A percentile compares a stretch with the other conserved stretches of the same genome.
Conservation (phyloP, 495 filamentous ascomycete species). For the Lophiotrema nucula region DNA sequence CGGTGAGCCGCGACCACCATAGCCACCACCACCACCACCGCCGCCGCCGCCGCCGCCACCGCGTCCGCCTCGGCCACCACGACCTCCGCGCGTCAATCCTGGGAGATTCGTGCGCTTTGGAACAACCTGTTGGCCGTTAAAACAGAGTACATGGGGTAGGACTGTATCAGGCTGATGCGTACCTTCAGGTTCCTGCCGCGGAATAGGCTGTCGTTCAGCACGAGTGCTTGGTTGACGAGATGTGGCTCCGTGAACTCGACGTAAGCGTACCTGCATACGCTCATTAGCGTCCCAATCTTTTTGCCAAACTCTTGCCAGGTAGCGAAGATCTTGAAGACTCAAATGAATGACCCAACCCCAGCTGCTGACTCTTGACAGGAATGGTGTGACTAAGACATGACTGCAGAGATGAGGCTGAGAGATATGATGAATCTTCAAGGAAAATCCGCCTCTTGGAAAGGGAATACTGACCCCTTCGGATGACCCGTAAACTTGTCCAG, state of each 20-base stretch:
- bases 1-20: constrained; percentile 62
- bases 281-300: constrained; percentile 54
- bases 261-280: constrained; percentile 81
- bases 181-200: constrained; percentile 94
- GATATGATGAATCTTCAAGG: constrained; percentile 25
- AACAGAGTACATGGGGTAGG: constrained; percentile 2
- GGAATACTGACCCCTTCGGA: constrained; percentile 82
- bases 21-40: constrained; percentile 48
- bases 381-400: no score
- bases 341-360: neutral
- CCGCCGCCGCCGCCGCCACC: constrained; percentile 51
- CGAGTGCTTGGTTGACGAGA: constrained; percentile 87
- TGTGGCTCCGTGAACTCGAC: constrained; percentile 97
- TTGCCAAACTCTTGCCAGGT: constrained; percentile 51
- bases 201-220: constrained; percentile 95
- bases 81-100: constrained; percentile 71
- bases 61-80: constrained; percentile 72
- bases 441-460: constrained; percentile 35
- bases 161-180: constrained; percentile 25
- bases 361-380: neutral
- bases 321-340: constrained; percentile 39
- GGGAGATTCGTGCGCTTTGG: constrained; percentile 98
- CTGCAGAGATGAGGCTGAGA: neutral
- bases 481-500: constrained; percentile 97
- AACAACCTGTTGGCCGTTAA: constrained; percentile 61